phyloP scores from a whole-genome alignment of 805 yeast species.

The Jamesozyma lodderae region DNA sequence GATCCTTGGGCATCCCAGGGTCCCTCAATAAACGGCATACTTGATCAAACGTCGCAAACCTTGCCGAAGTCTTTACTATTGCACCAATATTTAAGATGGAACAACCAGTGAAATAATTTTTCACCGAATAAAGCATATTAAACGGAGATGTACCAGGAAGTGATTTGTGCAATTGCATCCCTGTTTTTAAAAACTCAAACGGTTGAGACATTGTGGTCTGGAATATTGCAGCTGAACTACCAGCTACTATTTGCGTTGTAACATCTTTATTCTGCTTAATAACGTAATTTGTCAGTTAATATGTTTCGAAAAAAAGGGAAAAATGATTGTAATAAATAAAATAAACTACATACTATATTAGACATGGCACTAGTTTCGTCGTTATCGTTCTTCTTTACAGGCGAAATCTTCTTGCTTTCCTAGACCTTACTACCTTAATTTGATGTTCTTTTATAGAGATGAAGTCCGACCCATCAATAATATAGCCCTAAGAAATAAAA shows the following conservation, averaged over 20 bases:
- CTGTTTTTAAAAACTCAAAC: constrained; percentile 60
- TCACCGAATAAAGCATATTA: constrained; percentile 16
- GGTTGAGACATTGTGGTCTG: constrained; percentile 63
- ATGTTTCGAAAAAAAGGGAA: too few species aligned
- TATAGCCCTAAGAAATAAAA: too few species aligned
- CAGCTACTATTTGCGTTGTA: constrained; percentile 18
- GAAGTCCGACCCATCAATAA: too few species aligned
- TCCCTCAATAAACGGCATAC: constrained; percentile 49
- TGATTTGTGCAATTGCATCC: constrained; percentile 47
- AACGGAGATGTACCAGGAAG: constrained; percentile 9
- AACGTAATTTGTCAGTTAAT: too few species aligned
- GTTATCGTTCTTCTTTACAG: too few species aligned
- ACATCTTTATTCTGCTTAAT: too few species aligned
- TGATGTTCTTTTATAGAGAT: too few species aligned
- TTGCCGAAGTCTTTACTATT: constrained; percentile 58
- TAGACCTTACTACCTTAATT: too few species aligned
- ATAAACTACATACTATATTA: too few species aligned
- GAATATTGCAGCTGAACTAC: constrained; percentile 48
- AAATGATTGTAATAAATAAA: too few species aligned
- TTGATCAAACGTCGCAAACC: constrained; percentile 69
- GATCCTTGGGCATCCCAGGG: constrained; percentile 40
- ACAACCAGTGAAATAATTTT: constrained; percentile 47
- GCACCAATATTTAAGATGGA: constrained; percentile 70
- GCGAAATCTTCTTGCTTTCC: too few species aligned
- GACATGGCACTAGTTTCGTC: too few species aligned